Evolutionary conservation across 768 basidiomycete genomes (phyloP).

Genomic region (Lactarius hatsudake): DNA sequence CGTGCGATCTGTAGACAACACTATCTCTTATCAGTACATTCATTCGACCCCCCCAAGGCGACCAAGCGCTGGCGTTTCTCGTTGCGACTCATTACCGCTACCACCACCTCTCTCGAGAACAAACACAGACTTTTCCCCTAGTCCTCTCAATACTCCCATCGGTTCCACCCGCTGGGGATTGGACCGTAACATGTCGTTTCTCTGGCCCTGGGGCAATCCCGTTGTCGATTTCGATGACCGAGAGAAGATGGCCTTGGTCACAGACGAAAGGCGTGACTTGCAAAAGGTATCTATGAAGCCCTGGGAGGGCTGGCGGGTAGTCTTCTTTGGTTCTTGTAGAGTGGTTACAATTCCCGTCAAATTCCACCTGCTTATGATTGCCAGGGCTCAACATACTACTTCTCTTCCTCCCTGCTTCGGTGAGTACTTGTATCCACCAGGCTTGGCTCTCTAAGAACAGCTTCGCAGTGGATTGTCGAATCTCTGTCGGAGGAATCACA

Average conservation of each 20-base stretch:
- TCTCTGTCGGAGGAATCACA: constrained; percentile 47
- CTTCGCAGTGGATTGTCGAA: constrained; percentile 53
- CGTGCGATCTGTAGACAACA: constrained; percentile 13
- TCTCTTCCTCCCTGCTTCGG: constrained; percentile 64
- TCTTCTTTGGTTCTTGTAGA: constrained; percentile 56
- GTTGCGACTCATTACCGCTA: constrained; percentile 15
- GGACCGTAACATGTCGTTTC: background rate
- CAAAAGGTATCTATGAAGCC: constrained; percentile 20
- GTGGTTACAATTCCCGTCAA: background rate
- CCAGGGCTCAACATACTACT: constrained; percentile 71
- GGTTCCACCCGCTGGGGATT: background rate
- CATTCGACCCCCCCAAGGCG: constrained; percentile 23
- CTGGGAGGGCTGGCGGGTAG: constrained; percentile 52
- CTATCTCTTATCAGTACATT: constrained; percentile 22
- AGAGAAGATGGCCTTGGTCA: constrained; percentile 23
- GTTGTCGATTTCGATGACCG: constrained; percentile 13
- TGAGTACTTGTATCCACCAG: constrained; percentile 35
- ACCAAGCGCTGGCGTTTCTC: constrained; percentile 25
- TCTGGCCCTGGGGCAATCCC: constrained; percentile 19
- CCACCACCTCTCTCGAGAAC: constrained; percentile 21
- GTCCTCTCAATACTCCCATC: background rate
- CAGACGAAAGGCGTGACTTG: constrained; percentile 13
- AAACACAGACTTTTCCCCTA: constrained; percentile 13
- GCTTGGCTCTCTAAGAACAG: background rate
- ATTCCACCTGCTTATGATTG: constrained; percentile 1